These are phyloP conservation scores for Acacia concinna DNA, from an alignment of 331 rosid genomes.

Conservation along the genomic window DNA sequence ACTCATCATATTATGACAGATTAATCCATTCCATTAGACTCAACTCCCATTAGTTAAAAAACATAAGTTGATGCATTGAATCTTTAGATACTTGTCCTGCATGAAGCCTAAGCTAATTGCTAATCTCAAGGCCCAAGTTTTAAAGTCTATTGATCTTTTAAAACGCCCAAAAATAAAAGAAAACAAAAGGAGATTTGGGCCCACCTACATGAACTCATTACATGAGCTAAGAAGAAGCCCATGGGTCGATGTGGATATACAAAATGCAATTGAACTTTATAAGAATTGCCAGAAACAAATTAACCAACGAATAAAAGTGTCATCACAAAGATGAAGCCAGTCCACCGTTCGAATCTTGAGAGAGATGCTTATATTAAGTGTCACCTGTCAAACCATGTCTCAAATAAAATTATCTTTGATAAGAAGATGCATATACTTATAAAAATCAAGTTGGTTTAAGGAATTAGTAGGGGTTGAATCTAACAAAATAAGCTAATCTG, in stretches of 20 bases:
- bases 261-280: background rate
- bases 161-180: background rate
- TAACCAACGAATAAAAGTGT: background rate
- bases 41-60: too few species aligned
- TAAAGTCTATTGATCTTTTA: background rate
- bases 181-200: background rate
- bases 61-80: background rate
- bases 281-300: background rate
- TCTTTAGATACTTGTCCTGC: background rate
- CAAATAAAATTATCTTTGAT: too few species aligned
- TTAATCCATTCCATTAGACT: too few species aligned
- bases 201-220: background rate
- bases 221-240: background rate
- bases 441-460: too few species aligned
- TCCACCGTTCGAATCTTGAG: too few species aligned
- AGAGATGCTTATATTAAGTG: too few species aligned
- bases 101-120: background rate
- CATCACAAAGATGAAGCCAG: too few species aligned
- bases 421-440: too few species aligned
- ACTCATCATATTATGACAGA: rapidly evolving
- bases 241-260: background rate
- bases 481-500: too few species aligned
- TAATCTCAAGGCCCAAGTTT: background rate
- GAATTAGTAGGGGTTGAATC: too few species aligned
- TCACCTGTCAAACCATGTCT: too few species aligned